A percentile compares a stretch with the other conserved stretches of the same genome.
phyloP scores from a whole-genome alignment of 2,329 filamentous ascomycete species.

The Xylaria sp. region DNA sequence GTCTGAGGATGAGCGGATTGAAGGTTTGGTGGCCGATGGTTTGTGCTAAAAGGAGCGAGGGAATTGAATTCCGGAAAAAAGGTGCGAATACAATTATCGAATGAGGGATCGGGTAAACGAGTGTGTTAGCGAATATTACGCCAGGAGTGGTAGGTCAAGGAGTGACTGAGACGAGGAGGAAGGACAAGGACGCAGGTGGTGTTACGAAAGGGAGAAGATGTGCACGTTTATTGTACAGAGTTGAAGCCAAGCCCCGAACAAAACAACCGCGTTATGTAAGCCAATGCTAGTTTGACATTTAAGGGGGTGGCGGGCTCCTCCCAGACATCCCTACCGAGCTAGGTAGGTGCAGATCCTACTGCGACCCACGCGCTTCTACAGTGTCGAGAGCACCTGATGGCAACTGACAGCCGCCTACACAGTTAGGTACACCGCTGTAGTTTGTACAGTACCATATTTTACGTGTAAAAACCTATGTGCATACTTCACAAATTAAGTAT shows the following conservation, averaged over 20 bases:
- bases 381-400: neutral
- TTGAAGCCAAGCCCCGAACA: neutral
- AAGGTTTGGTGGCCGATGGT: neutral
- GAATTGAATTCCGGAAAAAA: slow-evolving; percentile 2
- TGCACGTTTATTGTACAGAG: neutral
- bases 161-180: slow-evolving; percentile 21
- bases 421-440: neutral
- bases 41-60: neutral
- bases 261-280: neutral
- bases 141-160: slow-evolving; percentile 27
- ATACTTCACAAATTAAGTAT: too few relatives aligned
- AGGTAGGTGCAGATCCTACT: neutral
- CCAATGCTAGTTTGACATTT: slow-evolving; percentile 10
- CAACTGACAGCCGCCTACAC: neutral
- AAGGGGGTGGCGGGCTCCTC: slow-evolving; percentile 22
- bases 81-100: slow-evolving; percentile 17
- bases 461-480: too few relatives aligned
- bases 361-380: neutral
- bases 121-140: slow-evolving; percentile 29
- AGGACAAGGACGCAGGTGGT: slow-evolving; percentile 12
- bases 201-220: slow-evolving; percentile 8
- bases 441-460: too few relatives aligned
- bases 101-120: slow-evolving; percentile 32
- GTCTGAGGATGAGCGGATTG: neutral
- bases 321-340: neutral